These are phyloP conservation scores for Diutina ranongensis DNA, from an alignment of 1,139 yeast genomes.

Conservation along the genomic window DNA sequence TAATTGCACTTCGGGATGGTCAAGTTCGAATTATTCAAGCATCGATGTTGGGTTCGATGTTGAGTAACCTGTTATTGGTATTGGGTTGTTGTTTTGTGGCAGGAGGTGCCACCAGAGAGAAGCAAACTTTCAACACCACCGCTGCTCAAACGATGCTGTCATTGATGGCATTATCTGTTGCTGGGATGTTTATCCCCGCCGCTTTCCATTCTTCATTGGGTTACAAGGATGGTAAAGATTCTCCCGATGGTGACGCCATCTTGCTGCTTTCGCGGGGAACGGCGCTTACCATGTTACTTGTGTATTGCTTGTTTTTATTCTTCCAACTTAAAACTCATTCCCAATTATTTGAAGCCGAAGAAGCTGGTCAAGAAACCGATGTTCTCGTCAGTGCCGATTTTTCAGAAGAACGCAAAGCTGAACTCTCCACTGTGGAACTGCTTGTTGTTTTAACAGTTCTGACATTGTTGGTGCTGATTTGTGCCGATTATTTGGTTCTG, in stretches of 20 bases:
- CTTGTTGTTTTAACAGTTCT: slow-evolving; percentile 42
- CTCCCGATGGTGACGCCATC: slow-evolving; percentile 37
- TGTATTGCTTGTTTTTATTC: slow-evolving; percentile 66
- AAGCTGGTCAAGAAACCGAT: slow-evolving; percentile 23
- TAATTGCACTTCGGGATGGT: slow-evolving; percentile 76
- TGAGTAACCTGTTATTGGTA: slow-evolving; percentile 78
- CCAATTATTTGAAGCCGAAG: slow-evolving; percentile 34
- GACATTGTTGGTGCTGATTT: slow-evolving; percentile 75
- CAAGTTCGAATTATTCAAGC: slow-evolving; percentile 94
- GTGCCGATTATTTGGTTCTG: slow-evolving; percentile 90
- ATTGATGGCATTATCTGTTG: slow-evolving; percentile 79
- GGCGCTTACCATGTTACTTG: slow-evolving; percentile 62
- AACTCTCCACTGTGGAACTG: slow-evolving; percentile 31
- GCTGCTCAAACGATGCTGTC: slow-evolving; percentile 98
- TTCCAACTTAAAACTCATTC: slow-evolving; percentile 89
- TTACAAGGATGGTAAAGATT: slow-evolving; percentile 20
- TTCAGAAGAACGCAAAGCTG: slow-evolving; percentile 18
- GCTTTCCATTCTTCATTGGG: slow-evolving; percentile 87
- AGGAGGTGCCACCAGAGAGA: slow-evolving; percentile 80
- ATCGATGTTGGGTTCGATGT: slow-evolving; percentile 88
- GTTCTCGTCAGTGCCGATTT: slow-evolving; percentile 20
- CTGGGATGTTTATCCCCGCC: slow-evolving; percentile 85
- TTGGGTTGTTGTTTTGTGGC: slow-evolving; percentile 92
- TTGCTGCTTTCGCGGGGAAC: slow-evolving; percentile 79
- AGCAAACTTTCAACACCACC: slow-evolving; percentile 86